phyloP scores from a whole-genome alignment of 306 rosid species.

The Fagus sylvatica region DNA sequence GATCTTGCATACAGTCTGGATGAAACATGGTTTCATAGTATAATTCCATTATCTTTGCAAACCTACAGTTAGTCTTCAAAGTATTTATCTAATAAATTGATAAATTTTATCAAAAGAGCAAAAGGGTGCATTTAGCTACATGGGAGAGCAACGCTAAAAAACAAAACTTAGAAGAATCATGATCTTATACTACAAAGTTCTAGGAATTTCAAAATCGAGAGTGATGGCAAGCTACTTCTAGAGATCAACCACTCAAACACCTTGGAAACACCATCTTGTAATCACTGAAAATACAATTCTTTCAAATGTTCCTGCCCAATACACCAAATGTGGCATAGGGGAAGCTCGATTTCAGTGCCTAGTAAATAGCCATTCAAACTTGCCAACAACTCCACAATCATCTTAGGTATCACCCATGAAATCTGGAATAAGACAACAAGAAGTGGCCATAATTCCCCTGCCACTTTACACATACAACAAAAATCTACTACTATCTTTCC shows the following conservation, averaged over 20 bases:
- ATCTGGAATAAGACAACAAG: neutral
- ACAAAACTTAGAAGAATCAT: neutral
- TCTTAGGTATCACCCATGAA: neutral
- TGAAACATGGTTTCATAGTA: neutral
- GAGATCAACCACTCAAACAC: neutral
- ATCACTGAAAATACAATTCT: neutral
- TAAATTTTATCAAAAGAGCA: neutral
- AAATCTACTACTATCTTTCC: neutral
- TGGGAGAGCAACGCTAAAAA: neutral
- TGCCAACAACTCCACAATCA: neutral
- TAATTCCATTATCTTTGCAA: neutral
- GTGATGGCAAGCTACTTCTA: neutral
- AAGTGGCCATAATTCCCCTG: neutral
- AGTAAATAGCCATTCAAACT: neutral
- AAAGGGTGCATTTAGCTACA: neutral
- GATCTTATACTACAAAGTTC: neutral
- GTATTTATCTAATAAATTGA: neutral
- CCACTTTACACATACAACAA: neutral
- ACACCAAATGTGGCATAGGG: neutral
- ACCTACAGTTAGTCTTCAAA: neutral
- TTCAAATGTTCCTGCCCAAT: neutral
- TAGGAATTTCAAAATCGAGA: neutral
- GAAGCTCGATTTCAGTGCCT: neutral
- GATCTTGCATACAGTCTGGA: constrained; percentile 2
- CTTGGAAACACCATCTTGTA: neutral